These are phyloP conservation scores for Paraphaeosphaeria sporulosa DNA, from an alignment of 2,329 filamentous ascomycete genomes.

Conservation along the genomic window DNA sequence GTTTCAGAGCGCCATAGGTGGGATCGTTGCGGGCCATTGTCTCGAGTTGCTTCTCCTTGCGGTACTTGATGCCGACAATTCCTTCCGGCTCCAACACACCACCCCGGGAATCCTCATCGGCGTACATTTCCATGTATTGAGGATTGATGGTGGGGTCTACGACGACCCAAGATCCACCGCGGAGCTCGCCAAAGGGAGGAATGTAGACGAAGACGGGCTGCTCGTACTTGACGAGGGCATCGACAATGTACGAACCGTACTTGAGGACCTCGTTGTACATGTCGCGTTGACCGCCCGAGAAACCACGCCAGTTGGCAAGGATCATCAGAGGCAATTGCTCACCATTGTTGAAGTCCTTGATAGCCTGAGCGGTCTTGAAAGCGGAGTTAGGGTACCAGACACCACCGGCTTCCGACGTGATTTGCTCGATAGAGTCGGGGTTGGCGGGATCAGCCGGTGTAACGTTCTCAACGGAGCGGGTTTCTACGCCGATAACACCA, in stretches of 20 bases:
- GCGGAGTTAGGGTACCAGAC: constrained; percentile 99
- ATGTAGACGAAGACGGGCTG: constrained; percentile 99
- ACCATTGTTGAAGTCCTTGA: constrained; percentile 98
- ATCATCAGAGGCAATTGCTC: constrained; percentile 99
- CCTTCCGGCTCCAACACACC: constrained; percentile 98
- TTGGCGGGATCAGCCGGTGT: constrained; percentile 97
- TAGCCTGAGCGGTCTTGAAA: constrained; percentile 99
- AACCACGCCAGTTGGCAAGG: constrained; percentile 99
- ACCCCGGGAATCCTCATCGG: constrained; percentile 90
- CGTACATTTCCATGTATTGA: constrained; percentile 98
- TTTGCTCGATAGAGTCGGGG: constrained; percentile 96
- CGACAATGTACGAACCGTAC: constrained; percentile 98
- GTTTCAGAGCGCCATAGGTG: constrained; percentile 82
- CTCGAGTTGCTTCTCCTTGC: constrained; percentile 94
- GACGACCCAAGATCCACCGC: constrained; percentile 99
- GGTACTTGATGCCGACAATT: constrained; percentile 98
- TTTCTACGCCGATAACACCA: constrained; percentile 98
- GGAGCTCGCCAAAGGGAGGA: constrained; percentile 92
- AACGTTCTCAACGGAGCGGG: constrained; percentile 93
- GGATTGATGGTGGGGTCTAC: constrained; percentile 99
- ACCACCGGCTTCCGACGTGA: constrained; percentile 93
- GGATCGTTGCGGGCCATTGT: constrained; percentile 95
- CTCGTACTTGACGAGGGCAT: constrained; percentile 97
- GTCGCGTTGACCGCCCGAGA: constrained; percentile 98
- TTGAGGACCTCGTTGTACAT: constrained; percentile 99